Percentiles rank a stretch among this genome's conserved stretches.
Evolutionary conservation across 495 filamentous ascomycete genomes (phyloP).

Genomic region (Hapsidospora chrysogenum): DNA sequence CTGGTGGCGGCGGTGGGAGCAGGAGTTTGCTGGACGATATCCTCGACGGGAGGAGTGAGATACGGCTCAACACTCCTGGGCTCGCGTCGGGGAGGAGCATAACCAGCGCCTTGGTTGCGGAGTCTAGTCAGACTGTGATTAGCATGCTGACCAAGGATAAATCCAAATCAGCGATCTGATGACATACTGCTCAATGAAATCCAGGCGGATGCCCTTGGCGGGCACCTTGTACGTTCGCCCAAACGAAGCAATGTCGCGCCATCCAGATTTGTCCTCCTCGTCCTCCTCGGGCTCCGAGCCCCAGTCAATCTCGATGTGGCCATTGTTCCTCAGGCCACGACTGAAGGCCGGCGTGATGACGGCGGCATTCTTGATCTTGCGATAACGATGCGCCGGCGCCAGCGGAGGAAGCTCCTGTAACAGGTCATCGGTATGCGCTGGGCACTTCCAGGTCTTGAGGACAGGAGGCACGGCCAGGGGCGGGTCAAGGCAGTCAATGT

Average conservation of each 20-base stretch:
- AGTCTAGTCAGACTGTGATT: conserved; percentile 12
- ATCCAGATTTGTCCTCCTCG: conserved; percentile 8
- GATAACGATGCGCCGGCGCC: conserved; percentile 30
- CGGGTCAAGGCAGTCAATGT: conserved; percentile 80
- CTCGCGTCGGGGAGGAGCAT: not conserved
- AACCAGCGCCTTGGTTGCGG: conserved; percentile 9
- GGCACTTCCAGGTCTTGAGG: conserved; percentile 69
- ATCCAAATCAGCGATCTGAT: not conserved
- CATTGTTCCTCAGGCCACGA: conserved; percentile 55
- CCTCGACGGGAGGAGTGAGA: not conserved
- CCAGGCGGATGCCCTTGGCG: conserved; percentile 56
- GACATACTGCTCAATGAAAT: conserved; percentile 47
- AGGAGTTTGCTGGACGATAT: no score
- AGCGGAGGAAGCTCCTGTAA: conserved; percentile 23
- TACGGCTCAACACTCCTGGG: not conserved
- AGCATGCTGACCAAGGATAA: not conserved
- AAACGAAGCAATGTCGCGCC: conserved; percentile 25
- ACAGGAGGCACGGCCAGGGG: conserved; percentile 64
- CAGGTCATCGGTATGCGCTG: conserved; percentile 57
- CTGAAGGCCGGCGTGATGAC: conserved; percentile 27
- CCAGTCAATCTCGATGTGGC: conserved; percentile 59
- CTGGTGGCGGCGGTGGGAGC: not conserved
- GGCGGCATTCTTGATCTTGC: conserved; percentile 32
- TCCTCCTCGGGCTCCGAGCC: conserved; percentile 41
- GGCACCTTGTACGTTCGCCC: conserved; percentile 51